Base-by-base conservation (phyloP, 306 rosid genomes). In the Trifolium subterraneum region DNA sequence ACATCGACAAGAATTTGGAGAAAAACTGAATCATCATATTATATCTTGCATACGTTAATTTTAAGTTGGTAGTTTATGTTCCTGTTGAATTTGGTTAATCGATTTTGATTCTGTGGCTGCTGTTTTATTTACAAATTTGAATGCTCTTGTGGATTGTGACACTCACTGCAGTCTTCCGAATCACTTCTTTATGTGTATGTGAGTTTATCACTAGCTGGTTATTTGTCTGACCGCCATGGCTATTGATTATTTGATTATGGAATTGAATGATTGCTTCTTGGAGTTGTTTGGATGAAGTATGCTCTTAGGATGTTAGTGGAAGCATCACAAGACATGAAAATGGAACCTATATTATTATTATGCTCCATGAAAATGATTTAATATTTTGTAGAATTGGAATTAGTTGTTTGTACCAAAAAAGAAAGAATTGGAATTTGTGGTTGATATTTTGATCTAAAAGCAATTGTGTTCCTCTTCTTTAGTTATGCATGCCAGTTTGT, bases 61-160 rank as follows among this genome's bases (percentile, higher is more conserved):
- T 65, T 80, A 69, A 54, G 54, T 71, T 79, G 77, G 62, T 72
- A 75, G 82, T 73, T 64, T 73, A 68, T 73, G 71, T 59, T 47
- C 36, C 64, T 68, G 15, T 79, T 27, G 70, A 75, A 27, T 22
- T 19, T 83, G 55, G 45, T 76, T 71, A 36, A 64, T 74, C 41
- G 36, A 72, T 67, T 79, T 83, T 72, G 65, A 72, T 50, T 31
- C 70, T 72, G 68, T 72, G 68, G 84, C 62, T 52, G 33, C 70
- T 67, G n/a, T 60, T 60, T 71, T 75, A 36, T 76, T 67, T 68
- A 39, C 56, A 68, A 76, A 45, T 80, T 77, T 77, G 42, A 54
- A 54, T 54, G 52, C 42, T 33, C 56, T 61, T 48, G 13, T 68
- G 41, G 63, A 59, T 67, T 56, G 64, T 72, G 76, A 61, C 63